Evolutionary conservation across 352 stramenopile species (phyloP).

Genomic region (Ochromonadaceae sp.): DNA sequence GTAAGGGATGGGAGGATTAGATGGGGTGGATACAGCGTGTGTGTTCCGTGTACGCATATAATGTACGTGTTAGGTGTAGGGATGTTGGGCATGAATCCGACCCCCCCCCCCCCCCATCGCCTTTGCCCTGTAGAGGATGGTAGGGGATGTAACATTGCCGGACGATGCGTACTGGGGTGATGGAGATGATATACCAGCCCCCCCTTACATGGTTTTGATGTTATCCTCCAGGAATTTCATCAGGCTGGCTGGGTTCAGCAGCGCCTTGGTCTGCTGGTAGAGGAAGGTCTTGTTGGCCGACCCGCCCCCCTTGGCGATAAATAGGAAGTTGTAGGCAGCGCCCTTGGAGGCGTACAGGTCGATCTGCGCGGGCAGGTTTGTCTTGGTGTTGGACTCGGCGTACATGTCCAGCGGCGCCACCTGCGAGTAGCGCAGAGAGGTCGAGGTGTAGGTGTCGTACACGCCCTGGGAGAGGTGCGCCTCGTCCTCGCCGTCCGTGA

Average conservation of each 20-base stretch:
- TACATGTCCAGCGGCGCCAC: slow-evolving; percentile 68
- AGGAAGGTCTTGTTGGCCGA: slow-evolving; percentile 75
- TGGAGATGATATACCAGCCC: no score
- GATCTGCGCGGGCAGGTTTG: slow-evolving; percentile 66
- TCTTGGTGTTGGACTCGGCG: slow-evolving; percentile 66
- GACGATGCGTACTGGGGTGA: no score
- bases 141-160: no score
- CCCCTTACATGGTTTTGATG: slow-evolving; percentile 58
- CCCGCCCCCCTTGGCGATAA: slow-evolving; percentile 71
- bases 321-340: slow-evolving; percentile 64
- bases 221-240: slow-evolving; percentile 56
- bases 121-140: no score
- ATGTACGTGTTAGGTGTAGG: no score
- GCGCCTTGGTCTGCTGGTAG: slow-evolving; percentile 74
- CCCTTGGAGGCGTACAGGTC: slow-evolving; percentile 54
- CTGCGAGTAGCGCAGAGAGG: slow-evolving; percentile 64
- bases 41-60: no score
- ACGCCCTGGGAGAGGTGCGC: slow-evolving; percentile 50
- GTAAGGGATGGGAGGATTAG: no score
- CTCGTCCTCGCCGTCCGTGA: slow-evolving; percentile 65
- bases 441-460: slow-evolving; percentile 61
- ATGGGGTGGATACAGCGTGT: no score
- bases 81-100: no score
- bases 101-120: no score
- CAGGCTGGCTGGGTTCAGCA: slow-evolving; percentile 56